Base-by-base conservation (phyloP, 1,139 yeast genomes). In the Wickerhamomyces sp. region DNA sequence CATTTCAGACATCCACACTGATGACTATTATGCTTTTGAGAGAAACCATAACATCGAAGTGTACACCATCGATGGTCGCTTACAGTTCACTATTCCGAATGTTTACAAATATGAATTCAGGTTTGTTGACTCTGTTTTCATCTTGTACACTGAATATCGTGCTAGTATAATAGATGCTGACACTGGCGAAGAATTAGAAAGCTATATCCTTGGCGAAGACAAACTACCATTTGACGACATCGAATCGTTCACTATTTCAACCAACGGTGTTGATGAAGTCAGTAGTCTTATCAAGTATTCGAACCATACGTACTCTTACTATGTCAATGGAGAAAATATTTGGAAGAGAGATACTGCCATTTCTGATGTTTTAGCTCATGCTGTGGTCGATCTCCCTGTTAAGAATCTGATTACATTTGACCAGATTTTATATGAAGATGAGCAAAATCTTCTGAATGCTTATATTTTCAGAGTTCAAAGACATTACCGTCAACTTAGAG, bases 301-400 rank as follows among this genome's bases (percentile, higher is more conserved):
- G 19, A 46, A 50, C 4, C 46, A 52, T 7, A 39, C 51, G 0
- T 60, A 56, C 34, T 31, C 46, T 6, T 54, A 49, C 15, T 40
- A 49, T 13, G 30, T 28, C 7, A 55, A 66, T 40, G 63, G 61
- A 3, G 46, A 46, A 7, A 16, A 57, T 1, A n/a, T 44, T 8
- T 77, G 82, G 82, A 33, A 47, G 3, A 65, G 70, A 38, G 79
- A 76, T 47, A 77, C 71, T 48, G 68, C 77, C 0, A 44, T 73
- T 9, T 60, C 72, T 7, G 52, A 64, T 21, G 59, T 70, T 4
- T 56, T 56, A 5, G 68, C 68, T 14, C 64, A 65, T 26, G 55
- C 66, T 3, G 58, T 74, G 31, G 51, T 74, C 15, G 72, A 71
- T 35, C 51, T 60, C 9, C 63, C 61, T 28, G 52, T 58, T 9